Base-by-base conservation (phyloP, 495 filamentous ascomycete genomes). In the Lasiosphaeria hispida region DNA sequence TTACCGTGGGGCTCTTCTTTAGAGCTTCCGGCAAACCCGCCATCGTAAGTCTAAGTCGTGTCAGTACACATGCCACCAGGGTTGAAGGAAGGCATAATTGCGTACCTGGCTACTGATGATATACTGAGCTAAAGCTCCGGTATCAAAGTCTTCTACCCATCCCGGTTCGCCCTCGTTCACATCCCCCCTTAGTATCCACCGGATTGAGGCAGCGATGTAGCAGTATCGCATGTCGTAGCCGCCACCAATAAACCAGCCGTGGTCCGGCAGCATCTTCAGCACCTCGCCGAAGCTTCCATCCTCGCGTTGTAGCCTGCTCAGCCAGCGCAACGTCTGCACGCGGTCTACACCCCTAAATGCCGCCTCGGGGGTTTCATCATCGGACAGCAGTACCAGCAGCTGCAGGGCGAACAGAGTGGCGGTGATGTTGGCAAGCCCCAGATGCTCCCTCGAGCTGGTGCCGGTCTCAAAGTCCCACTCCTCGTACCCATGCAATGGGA, bases 241-340 rank as follows among this genome's bases (percentile, higher is more conserved):
- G 1, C 93, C 93, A 33, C 84, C 84, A 19, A 96, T 78, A 33
- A 72, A 72, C 18, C 81, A 86, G 10, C 72, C 69, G 4, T 61
- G 30, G 8, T 59, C 64, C 1, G 69, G 69, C 47, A 78, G 68
- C 40, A 79, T 76, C 10, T 81, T 80, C 4, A 92, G 61, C 30
- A 87, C 78, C 69, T 98, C 92, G 2, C 93, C 95, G 73, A 98
- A 98, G 63, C 91, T 93, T 11, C 94, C 94, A 68, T 97, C 87
- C 2, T 74, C 70, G 11, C 91, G 82, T 79, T 98, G 94, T 73
- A 97, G 64, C 57, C 72, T 83, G 53, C 75, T 80, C 50, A 98
- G 75, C 88, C 92, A 95, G 36, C 71, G 65, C 58, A 97, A 69
- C 63, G 87, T 87, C 54, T 81, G 82, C 43, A 63, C 76, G 55